A percentile compares a stretch with the other conserved stretches of the same genome.
These are phyloP conservation scores for Mimosa bimucronata DNA, from an alignment of 306 rosid species.

Conservation along the genomic window DNA sequence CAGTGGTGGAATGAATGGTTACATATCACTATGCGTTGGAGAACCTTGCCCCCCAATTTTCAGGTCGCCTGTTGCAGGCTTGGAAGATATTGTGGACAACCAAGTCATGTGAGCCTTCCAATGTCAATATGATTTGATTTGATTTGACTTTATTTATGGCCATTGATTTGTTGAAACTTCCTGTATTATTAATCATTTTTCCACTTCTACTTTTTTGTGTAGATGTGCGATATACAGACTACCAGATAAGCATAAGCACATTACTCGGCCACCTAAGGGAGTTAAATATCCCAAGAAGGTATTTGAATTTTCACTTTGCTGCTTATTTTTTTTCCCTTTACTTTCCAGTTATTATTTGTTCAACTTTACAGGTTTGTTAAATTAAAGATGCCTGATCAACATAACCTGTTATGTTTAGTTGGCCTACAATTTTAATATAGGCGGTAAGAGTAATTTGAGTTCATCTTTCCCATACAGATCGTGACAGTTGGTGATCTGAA, in stretches of 20 bases:
- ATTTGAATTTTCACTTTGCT: conserved; percentile 28
- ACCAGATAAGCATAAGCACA: conserved; percentile 79
- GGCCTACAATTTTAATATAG: conserved; percentile 3
- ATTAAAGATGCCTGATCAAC: background rate
- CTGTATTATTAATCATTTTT: conserved; percentile 9
- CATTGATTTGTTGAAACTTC: conserved; percentile 7
- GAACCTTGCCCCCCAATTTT: conserved; percentile 97
- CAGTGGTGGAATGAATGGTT: conserved; percentile 99
- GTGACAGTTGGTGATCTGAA: conserved; percentile 70
- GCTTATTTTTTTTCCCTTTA: background rate
- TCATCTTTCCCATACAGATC: conserved; percentile 44
- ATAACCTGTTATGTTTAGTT: conserved; percentile 13
- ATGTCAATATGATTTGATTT: conserved; percentile 3
- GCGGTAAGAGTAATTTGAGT: background rate
- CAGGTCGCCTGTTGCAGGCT: conserved; percentile 82
- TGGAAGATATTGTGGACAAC: conserved; percentile 96
- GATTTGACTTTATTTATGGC: conserved; percentile 16
- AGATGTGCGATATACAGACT: conserved; percentile 91
- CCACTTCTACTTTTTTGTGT: conserved; percentile 9
- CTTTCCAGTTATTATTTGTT: background rate
- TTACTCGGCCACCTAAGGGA: conserved; percentile 76
- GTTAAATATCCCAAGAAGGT: conserved; percentile 82
- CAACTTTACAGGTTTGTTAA: background rate
- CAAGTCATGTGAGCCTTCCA: conserved; percentile 81
- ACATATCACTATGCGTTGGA: conserved; percentile 82